Base-by-base conservation (phyloP, 108 stramenopile species). In the Tribonema minus region DNA sequence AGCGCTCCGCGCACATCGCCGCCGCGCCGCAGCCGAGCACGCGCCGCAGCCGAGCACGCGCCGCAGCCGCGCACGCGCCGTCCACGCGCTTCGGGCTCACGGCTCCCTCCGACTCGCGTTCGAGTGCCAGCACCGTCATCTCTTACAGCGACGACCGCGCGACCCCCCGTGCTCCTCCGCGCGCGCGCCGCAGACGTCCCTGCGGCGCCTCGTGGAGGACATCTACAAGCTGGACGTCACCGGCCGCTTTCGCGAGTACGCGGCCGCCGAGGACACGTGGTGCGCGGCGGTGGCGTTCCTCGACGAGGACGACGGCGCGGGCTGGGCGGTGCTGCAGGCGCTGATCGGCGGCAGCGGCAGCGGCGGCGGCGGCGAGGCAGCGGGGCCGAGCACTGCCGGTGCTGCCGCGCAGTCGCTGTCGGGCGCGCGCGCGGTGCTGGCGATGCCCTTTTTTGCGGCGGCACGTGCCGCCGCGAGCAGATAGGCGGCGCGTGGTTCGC, bases 221-320 rank as follows among this genome's bases (percentile, higher is more conserved):
- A 78, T 78, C 15, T 78, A 59, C 59, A 67, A 60, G 61, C 67
- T 66, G 3, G 76, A 78, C 59, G 67, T 78, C 38, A 67, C 9
- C 9, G 46, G 46, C 20, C 46, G 46, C 46, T 54, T 54, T 54
- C 9, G 46, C 9, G 46, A 54, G 46, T 54, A 54, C 20, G 46
- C 46, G 15, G 9, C 20, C 9, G 46, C 46, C 9, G 46, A 54
- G 46, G 46, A 54, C 46, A 54, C 15, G 9, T 54, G 46, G 46
- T 15, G 46, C 20, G 46, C 46, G 20, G 46, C 46, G 46, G 46
- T 54, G 9, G 9, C 46, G 20, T 54, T 54, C 20, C 20, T 54
- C 9, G 46, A 54, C 20, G 46, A 54, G 20, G 20, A 54, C 20
- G 20, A 54, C 46, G 46, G 46, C 46, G 46, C 46, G 9, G 46